Evolutionary conservation across 345 rosid species (phyloP).

Genomic region (Eucalyptus marginata): DNA sequence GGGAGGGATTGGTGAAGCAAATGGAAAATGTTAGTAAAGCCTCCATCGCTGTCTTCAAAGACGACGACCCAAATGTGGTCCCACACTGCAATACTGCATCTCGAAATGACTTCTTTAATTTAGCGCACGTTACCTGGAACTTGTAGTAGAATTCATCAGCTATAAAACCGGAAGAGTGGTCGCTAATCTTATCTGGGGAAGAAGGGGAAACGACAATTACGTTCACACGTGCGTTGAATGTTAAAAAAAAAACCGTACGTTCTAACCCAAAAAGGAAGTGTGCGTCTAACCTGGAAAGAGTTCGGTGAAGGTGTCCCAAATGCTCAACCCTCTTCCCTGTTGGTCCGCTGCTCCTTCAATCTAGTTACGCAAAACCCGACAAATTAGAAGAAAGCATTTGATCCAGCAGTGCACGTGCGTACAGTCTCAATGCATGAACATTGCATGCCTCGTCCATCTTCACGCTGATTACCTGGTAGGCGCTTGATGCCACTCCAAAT

Average conservation of each 20-base stretch:
- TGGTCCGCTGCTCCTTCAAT: slow-evolving; percentile 10
- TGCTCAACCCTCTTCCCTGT: neutral
- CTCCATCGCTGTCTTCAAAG: neutral
- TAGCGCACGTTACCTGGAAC: slow-evolving; percentile 6
- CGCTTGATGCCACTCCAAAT: slow-evolving; percentile 8
- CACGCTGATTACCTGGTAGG: neutral
- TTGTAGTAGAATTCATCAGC: slow-evolving; percentile 30
- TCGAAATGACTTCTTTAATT: neutral
- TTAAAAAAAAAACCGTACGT: neutral
- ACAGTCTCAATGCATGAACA: neutral
- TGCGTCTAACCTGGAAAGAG: neutral
- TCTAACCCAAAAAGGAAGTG: neutral
- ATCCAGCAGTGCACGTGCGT: neutral
- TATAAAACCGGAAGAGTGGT: slow-evolving; percentile 4
- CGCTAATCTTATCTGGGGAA: neutral
- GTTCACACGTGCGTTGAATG: neutral
- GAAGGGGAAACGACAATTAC: neutral
- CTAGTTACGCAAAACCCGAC: neutral
- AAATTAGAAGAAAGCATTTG: neutral
- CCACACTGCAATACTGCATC: neutral
- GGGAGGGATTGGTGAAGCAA: neutral
- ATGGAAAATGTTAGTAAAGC: neutral
- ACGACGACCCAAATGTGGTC: neutral
- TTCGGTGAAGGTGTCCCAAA: slow-evolving; percentile 5
- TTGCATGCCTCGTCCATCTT: neutral